A percentile compares a stretch with the other conserved stretches of the same genome.
Evolutionary conservation across 1,139 yeast genomes (phyloP).

Genomic region (Candida smagusa): DNA sequence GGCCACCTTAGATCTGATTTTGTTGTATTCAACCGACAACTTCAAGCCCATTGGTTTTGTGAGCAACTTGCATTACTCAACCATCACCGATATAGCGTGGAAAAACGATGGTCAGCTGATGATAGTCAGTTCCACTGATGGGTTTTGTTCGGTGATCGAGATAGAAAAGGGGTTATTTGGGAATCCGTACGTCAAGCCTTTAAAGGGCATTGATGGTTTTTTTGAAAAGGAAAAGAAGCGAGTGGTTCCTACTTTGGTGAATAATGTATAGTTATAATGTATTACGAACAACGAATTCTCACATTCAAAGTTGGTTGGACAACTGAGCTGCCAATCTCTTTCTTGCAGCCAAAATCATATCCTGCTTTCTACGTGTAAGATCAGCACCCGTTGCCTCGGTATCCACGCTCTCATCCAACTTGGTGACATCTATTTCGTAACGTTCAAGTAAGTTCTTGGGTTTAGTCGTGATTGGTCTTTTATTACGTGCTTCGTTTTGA

Average conservation of each 20-base stretch:
- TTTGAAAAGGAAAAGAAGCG: conserved; percentile 7
- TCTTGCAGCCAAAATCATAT: conserved; percentile 45
- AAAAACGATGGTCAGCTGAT: conserved; percentile 68
- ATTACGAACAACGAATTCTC: too few relatives aligned
- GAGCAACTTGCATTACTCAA: conserved; percentile 80
- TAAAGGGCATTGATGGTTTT: conserved; percentile 8
- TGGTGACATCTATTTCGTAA: conserved; percentile 21
- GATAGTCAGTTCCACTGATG: conserved; percentile 87
- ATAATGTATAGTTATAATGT: conserved; percentile 13
- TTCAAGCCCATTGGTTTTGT: conserved; percentile 68
- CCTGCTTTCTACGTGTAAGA: conserved; percentile 28
- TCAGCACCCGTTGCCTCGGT: conserved; percentile 12
- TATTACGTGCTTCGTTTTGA: conserved; percentile 4
- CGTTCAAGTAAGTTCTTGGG: conserved; percentile 35
- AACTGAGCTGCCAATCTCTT: conserved; percentile 38
- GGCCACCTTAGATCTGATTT: conserved; percentile 86
- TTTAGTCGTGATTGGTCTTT: conserved; percentile 4
- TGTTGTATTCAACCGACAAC: conserved; percentile 76
- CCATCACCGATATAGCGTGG: conserved; percentile 89
- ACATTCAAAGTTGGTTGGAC: conserved; percentile 23
- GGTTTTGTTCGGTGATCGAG: conserved; percentile 73
- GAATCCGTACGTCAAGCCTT: conserved; percentile 7
- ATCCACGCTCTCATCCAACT: conserved; percentile 13
- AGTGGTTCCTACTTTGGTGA: conserved; percentile 2
- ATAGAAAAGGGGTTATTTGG: conserved; percentile 59